These are phyloP conservation scores for Clavispora santaluciae DNA, from an alignment of 805 yeast genomes.

Conservation along the genomic window DNA sequence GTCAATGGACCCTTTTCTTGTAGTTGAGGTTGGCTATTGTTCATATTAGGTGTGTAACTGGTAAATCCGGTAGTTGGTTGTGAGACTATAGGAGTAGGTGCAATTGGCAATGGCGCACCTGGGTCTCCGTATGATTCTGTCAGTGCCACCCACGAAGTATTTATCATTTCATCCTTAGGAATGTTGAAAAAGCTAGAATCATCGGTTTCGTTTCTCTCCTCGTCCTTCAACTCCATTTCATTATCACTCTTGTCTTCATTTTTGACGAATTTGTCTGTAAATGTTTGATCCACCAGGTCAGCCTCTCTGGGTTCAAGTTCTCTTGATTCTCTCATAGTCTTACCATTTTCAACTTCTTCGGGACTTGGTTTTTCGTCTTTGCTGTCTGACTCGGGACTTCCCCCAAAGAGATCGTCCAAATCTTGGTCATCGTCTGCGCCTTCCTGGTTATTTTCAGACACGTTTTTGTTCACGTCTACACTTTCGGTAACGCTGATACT, in stretches of 20 bases:
- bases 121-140: constrained; percentile 57
- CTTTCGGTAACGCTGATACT: neutral
- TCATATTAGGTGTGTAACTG: neutral
- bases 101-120: constrained; percentile 72
- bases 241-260: neutral
- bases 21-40: neutral
- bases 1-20: neutral
- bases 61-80: constrained; percentile 17
- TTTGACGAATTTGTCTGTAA: too few species aligned
- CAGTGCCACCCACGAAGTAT: constrained; percentile 13
- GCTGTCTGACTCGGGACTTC: constrained; percentile 10
- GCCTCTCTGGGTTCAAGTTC: too few species aligned
- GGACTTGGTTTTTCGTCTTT: neutral
- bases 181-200: constrained; percentile 37
- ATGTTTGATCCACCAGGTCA: too few species aligned
- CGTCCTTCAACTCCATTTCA: constrained; percentile 4
- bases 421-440: constrained; percentile 3
- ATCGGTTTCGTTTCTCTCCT: neutral
- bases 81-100: constrained; percentile 45
- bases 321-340: neutral
- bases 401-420: constrained; percentile 16
- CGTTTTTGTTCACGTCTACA: neutral
- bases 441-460: neutral
- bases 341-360: neutral
- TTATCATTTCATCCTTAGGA: constrained; percentile 56